Conservation (phyloP, 2,329 filamentous ascomycete species). For the Aspergillus unguis region DNA sequence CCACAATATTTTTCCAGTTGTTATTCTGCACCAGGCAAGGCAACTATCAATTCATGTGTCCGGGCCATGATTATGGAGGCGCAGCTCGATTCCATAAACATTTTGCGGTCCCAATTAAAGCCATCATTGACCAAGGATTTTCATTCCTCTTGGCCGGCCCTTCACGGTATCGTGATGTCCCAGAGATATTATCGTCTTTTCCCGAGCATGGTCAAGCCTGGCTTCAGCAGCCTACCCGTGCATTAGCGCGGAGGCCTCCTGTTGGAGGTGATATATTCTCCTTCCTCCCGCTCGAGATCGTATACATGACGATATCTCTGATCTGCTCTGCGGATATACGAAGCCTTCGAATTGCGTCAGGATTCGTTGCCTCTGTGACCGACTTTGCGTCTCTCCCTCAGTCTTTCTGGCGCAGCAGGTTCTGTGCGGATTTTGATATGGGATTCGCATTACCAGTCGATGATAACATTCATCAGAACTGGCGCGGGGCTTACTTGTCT, state of each 20-base stretch:
- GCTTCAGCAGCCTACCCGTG: background rate
- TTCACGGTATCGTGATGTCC: background rate
- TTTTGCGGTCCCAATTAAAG: background rate
- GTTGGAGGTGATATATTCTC: background rate
- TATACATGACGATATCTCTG: background rate
- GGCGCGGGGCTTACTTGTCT: conserved; percentile 4
- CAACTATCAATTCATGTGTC: background rate
- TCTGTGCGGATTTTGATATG: conserved; percentile 3
- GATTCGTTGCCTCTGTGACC: background rate
- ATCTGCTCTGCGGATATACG: background rate
- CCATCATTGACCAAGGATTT: background rate
- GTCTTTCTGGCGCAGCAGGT: conserved; percentile 6
- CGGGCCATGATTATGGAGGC: conserved; percentile 9
- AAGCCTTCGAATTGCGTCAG: conserved; percentile 2
- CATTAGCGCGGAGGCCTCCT: background rate
- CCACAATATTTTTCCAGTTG: background rate
- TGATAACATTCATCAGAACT: background rate
- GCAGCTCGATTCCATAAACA: conserved; percentile 1
- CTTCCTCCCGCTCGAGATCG: background rate
- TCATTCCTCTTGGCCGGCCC: background rate
- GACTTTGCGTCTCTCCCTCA: conserved; percentile 4
- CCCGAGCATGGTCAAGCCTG: background rate
- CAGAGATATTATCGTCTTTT: background rate
- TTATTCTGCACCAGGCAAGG: conserved; percentile 3
- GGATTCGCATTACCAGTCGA: conserved; percentile 7